Base-by-base conservation (phyloP, 352 stramenopile genomes). In the Globisporangium irregulare region DNA sequence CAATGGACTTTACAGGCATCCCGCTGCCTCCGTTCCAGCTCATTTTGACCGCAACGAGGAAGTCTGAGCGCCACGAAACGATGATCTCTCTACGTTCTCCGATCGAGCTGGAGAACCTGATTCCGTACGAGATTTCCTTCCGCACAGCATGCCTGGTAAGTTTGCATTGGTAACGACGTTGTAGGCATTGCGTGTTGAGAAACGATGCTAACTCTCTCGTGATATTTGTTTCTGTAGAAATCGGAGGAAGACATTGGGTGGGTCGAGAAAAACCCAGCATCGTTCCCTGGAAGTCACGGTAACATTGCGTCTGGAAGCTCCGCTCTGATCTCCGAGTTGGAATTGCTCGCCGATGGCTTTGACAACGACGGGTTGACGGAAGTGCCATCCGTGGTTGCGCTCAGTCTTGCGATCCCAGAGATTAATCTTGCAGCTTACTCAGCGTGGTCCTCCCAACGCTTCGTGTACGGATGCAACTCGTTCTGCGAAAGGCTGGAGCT, bases 1-100 rank as follows among this genome's bases (percentile, higher is more conserved):
- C 34, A 3, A 34, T 63, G 20, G 60, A 67, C 34, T 71, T 71
- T 38, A 43, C 60, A 1, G 59, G 54, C 8, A 63, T 89, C 1
- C 82, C 82, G 18, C 51, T 88, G 1, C 82, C 86, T 27, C 84
- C 86, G 22, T 92, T 91, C 48, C 86, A 94, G 77, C 64, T 94
- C 25, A 87, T 94, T 56, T 36, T 94, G 50, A 92, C 86, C 1
- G 82, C 76, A 22, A 72, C 80, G 50, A 77, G 84, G 7, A 94
- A 94, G 67, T 92, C 86, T 0, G 84, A 94, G 56, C 84, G 86
- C 27, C 83, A 91, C 24, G 86, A 94, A 68, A 90, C 84, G 25
- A 79, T 83, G 43, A 86, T 94, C 59, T 84, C 80, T 3, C 71
- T 95, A 34, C 80, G 80, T 9, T 76, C 87, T 10, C 85, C 85